Conservation (phyloP, 177 flowering plant genomes). For the Vitis hybrid region DNA sequence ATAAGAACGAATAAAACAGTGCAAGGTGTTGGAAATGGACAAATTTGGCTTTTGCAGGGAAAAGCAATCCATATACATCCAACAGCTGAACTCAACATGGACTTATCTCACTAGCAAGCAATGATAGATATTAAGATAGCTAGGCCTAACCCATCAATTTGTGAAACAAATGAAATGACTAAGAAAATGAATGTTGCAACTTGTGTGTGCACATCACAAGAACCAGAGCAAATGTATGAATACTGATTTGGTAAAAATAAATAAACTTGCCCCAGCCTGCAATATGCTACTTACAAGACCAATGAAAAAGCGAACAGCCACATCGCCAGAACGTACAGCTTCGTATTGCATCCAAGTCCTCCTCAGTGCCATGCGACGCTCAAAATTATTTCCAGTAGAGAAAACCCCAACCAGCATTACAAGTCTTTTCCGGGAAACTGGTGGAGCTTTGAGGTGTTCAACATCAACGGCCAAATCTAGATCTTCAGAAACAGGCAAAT, state of each 20-base stretch:
- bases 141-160: no score
- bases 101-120: no score
- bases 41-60: no score
- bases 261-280: neutral
- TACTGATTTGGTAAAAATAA: neutral
- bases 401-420: constrained; percentile 74
- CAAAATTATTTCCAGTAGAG: constrained; percentile 88
- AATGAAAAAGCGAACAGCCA: constrained; percentile 86
- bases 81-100: no score
- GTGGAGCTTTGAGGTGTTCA: constrained; percentile 68
- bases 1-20: no score
- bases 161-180: no score
- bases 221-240: no score
- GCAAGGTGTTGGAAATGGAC: no score
- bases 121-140: no score
- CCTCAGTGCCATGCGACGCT: constrained; percentile 90
- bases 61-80: no score
- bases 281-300: constrained; percentile 73
- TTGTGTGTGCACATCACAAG: no score
- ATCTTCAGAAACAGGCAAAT: constrained; percentile 78
- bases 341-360: constrained; percentile 96
- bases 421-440: constrained; percentile 55
- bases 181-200: no score
- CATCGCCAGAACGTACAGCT: constrained; percentile 75
- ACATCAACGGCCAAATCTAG: constrained; percentile 43